Conservation (phyloP, 2,329 filamentous ascomycete genomes). For the Pseudocercospora fuligena region DNA sequence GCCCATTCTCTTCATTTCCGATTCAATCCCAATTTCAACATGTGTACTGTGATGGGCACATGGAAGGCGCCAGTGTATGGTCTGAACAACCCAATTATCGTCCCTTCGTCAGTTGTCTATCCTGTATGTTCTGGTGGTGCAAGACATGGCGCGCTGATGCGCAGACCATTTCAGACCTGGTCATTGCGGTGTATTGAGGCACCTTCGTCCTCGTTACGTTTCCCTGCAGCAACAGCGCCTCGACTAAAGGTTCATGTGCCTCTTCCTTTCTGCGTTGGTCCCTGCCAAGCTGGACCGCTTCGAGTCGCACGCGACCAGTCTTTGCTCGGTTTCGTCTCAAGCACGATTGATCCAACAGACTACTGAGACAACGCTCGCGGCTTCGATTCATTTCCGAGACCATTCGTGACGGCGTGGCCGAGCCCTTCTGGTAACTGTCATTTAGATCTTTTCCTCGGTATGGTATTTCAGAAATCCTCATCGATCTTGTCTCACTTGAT, state of each 20-base stretch:
- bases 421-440: not conserved
- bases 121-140: not conserved
- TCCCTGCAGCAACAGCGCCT: not conserved
- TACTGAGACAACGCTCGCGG: not conserved
- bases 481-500: slow-evolving; percentile 35
- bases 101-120: not conserved
- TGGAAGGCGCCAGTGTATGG: not conserved
- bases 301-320: not conserved
- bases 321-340: not conserved
- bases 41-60: not conserved
- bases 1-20: not conserved
- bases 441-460: not conserved
- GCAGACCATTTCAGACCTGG: not conserved
- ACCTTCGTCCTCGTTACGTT: not conserved
- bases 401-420: too few relatives aligned
- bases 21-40: not conserved
- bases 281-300: not conserved
- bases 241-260: not conserved
- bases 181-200: not conserved
- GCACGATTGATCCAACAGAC: not conserved
- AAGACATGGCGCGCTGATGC: not conserved
- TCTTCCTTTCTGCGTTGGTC: not conserved
- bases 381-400: not conserved
- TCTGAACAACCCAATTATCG: too few relatives aligned
- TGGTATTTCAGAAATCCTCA: not conserved